Base-by-base conservation (phyloP, 2,329 filamentous ascomycete genomes). In the Monosporascus sp. region DNA sequence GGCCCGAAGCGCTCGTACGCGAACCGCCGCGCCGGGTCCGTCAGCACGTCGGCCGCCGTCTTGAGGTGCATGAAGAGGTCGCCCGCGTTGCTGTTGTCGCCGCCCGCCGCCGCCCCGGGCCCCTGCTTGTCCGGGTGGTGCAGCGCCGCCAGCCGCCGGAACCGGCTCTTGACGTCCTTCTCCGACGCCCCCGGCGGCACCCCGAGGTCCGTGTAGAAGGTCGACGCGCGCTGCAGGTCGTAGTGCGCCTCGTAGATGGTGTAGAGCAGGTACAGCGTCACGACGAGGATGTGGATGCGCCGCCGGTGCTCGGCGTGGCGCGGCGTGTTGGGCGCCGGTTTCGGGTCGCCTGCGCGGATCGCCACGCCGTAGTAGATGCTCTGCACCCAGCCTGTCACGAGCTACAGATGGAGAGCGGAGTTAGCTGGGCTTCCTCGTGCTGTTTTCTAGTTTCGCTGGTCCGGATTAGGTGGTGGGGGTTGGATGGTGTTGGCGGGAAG, bases 231-330 rank as follows among this genome's bases (percentile, higher is more conserved):
- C 57, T 83, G 86, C 27, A 96, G 79, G 57, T 90, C 84, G 74
- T 89, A 84, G 77, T 96, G 89, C 64, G 90, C 88, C 73, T 97
- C 93, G 74, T 92, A 94, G 63, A 97, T 84, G 47, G 91, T 96
- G 77, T 96, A 97, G 59, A 87, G 73, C 38, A 97, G 88, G 74
- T 97, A 99, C 55, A 82, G 74, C 48, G 86, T 77, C 49, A 97
- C 86, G 64, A 97, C 89, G 61, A 86, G 76, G 66, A 93, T 86
- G 68, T 94, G 85, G 68, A 97, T 93, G 62, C 84, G 82, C 53
- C 88, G 88, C 55, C 90, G 86, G 74, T 97, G 89, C 53, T 80
- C 78, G 57, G 80, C 77, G 68, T 83, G 89, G 59, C 84, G 84
- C 2, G 84, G 78, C n/a, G 80, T 77, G 69, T 89, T 82, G 37